Evolutionary conservation across 23 red algal species (phyloP).

Genomic region (Rhodosorus marinus): DNA sequence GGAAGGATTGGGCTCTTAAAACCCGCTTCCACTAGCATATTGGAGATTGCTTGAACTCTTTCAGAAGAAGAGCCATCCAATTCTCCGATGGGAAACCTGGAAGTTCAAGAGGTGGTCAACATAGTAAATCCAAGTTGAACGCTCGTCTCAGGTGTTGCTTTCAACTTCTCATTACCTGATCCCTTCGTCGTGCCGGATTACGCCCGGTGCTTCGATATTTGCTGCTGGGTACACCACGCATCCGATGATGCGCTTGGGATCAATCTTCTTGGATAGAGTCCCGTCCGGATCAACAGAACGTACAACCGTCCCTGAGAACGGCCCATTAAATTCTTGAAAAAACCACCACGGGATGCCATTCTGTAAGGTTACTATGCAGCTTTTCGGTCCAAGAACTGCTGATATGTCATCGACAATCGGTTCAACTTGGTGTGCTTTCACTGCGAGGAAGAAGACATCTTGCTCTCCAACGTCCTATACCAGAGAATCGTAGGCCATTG

Average conservation of each 20-base stretch:
- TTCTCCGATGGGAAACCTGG: constrained; percentile 52
- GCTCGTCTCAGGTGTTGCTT: too few species aligned
- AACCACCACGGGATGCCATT: constrained; percentile 73
- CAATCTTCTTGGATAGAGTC: constrained; percentile 13
- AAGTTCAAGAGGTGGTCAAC: too few species aligned
- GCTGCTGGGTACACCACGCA: constrained; percentile 54
- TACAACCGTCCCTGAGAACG: constrained; percentile 9
- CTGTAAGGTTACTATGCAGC: constrained; percentile 18
- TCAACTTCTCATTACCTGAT: too few species aligned
- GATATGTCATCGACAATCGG: constrained; percentile 8
- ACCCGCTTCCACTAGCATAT: constrained; percentile 31
- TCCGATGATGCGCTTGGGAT: constrained; percentile 21
- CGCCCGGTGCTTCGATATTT: constrained; percentile 14
- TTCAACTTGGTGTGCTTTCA: constrained; percentile 45
- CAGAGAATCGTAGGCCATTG: neutral
- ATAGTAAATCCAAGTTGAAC: too few species aligned
- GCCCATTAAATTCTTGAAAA: constrained; percentile 34
- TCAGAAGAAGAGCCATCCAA: constrained; percentile 7
- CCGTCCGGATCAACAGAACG: constrained; percentile 29
- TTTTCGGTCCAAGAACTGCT: constrained; percentile 5
- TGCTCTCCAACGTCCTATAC: constrained; percentile 4
- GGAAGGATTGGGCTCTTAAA: constrained; percentile 42
- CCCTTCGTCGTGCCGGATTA: constrained; percentile 39
- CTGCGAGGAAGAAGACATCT: constrained; percentile 26
- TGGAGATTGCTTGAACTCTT: constrained; percentile 22